Evolutionary conservation across 208 protist species (phyloP).

Genomic region (Cochliopodium minus): DNA sequence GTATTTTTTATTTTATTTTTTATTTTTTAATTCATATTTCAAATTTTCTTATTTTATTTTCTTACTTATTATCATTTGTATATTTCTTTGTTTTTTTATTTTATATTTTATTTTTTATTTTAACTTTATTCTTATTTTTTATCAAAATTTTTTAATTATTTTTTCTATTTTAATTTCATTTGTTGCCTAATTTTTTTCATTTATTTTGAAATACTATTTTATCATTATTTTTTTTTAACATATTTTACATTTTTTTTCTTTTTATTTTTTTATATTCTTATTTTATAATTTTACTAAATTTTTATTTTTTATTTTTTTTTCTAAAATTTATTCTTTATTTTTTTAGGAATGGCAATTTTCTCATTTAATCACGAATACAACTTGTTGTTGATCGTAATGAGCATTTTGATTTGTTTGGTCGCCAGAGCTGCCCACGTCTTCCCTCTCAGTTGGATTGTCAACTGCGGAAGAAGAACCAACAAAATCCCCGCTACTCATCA

Average conservation of each 20-base stretch:
- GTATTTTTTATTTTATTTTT: slow-evolving; percentile 19
- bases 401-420: slow-evolving; percentile 13
- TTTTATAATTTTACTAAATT: no score
- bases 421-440: slow-evolving; percentile 24
- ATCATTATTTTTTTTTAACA: no score
- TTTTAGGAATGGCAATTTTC: no score
- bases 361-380: slow-evolving; percentile 4
- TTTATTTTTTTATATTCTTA: no score
- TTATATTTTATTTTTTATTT: background rate
- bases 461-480: slow-evolving; percentile 13
- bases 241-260: no score
- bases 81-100: background rate
- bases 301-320: no score
- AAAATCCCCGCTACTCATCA: slow-evolving; percentile 25
- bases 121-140: background rate
- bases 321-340: no score
- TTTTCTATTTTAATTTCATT: slow-evolving; percentile 8
- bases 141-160: background rate
- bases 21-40: slow-evolving; percentile 33
- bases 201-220: no score
- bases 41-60: slow-evolving; percentile 24
- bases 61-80: background rate
- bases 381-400: slow-evolving; percentile 7
- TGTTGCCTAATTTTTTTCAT: no score
- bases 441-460: slow-evolving; percentile 26